Evolutionary conservation across 768 basidiomycete genomes (phyloP).

Genomic region (Steccherinum ochraceum): DNA sequence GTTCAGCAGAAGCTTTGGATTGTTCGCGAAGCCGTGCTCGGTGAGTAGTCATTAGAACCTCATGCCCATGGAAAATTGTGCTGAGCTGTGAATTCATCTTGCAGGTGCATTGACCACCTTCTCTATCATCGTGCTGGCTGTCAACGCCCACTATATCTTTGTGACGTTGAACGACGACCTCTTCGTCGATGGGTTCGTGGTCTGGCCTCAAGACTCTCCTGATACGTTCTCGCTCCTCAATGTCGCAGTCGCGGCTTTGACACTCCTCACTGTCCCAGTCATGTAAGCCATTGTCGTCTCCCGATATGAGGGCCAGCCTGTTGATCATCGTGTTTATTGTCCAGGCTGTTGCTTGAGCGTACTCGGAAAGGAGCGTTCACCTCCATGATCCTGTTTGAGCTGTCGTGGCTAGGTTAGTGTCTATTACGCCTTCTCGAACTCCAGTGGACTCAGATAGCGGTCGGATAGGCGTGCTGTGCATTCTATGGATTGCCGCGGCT

Average conservation of each 20-base stretch:
- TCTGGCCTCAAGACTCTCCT: conserved; percentile 6
- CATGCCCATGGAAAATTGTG: no score
- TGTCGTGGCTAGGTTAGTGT: conserved; percentile 19
- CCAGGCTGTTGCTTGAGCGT: conserved; percentile 21
- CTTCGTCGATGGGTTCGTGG: conserved; percentile 3
- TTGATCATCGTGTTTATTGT: neutral
- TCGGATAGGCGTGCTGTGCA: conserved; percentile 18
- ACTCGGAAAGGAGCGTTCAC: conserved; percentile 22
- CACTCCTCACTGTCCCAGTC: conserved; percentile 11
- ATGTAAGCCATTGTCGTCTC: conserved; percentile 12
- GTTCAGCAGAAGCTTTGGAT: neutral
- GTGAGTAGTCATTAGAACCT: neutral
- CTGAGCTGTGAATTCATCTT: no score
- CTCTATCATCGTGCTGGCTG: conserved; percentile 5
- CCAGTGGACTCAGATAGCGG: no score
- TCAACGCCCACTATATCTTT: conserved; percentile 6
- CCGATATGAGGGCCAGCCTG: neutral
- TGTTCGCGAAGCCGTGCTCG: neutral
- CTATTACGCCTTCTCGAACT: neutral
- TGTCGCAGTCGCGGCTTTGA: conserved; percentile 16
- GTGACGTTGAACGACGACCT: conserved; percentile 6
- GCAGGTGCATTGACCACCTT: conserved; percentile 4
- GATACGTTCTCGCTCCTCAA: conserved; percentile 13
- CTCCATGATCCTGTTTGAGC: conserved; percentile 24
- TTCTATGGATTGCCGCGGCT: conserved; percentile 24